Conservation (phyloP, 495 filamentous ascomycete species). For the Tuber borchii region DNA sequence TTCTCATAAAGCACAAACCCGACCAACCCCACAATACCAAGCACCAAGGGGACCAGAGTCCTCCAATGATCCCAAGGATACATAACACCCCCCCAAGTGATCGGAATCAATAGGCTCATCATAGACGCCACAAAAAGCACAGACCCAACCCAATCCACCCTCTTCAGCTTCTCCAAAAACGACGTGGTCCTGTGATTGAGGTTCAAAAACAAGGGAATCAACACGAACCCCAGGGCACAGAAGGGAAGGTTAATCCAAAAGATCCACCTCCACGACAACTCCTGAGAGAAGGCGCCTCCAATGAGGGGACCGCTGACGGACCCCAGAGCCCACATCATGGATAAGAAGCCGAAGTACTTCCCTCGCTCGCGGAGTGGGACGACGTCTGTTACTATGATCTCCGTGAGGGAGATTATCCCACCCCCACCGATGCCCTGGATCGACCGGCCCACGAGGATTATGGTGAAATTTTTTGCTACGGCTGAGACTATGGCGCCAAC, state of each 20-base stretch:
- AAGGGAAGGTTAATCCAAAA: slow-evolving; percentile 48
- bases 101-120: slow-evolving; percentile 49
- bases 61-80: slow-evolving; percentile 52
- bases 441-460: slow-evolving; percentile 58
- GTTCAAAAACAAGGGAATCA: slow-evolving; percentile 46
- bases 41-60: slow-evolving; percentile 53
- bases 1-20: slow-evolving; percentile 49
- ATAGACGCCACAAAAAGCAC: slow-evolving; percentile 50
- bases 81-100: slow-evolving; percentile 54
- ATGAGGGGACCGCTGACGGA: slow-evolving; percentile 62
- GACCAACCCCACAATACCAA: slow-evolving; percentile 49
- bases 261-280: slow-evolving; percentile 56
- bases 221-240: slow-evolving; percentile 43
- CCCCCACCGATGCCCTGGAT: slow-evolving; percentile 68
- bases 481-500: slow-evolving; percentile 57
- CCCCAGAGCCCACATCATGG: slow-evolving; percentile 58
- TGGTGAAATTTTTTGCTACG: slow-evolving; percentile 54
- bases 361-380: slow-evolving; percentile 52
- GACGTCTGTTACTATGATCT: slow-evolving; percentile 62
- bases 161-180: slow-evolving; percentile 46
- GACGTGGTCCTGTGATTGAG: slow-evolving; percentile 33
- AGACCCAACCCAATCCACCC: slow-evolving; percentile 58
- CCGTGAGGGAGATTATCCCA: slow-evolving; percentile 57
- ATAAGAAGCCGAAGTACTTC: slow-evolving; percentile 46
- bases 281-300: slow-evolving; percentile 61